Evolutionary conservation across 208 protist species (phyloP).

Genomic region (Leishmania tarentolae): DNA sequence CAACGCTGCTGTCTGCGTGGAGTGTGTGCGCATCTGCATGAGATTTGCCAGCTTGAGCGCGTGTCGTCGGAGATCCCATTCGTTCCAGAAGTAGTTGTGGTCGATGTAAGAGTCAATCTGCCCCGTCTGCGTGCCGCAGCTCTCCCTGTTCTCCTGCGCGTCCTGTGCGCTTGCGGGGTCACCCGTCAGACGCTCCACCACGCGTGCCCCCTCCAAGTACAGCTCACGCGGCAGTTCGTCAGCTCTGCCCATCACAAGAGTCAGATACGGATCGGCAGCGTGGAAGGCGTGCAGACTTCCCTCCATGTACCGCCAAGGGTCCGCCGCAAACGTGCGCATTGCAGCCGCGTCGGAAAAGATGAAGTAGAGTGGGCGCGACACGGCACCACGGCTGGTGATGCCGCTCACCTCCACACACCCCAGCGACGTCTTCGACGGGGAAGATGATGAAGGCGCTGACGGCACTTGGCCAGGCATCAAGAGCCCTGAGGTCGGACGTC

Average conservation of each 20-base stretch:
- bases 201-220: constrained; percentile 78
- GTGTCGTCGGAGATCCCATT: constrained; percentile 92
- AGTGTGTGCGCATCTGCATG: constrained; percentile 87
- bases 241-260: constrained; percentile 60
- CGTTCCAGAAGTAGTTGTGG: constrained; percentile 92
- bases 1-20: constrained; percentile 77
- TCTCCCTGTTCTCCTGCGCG: constrained; percentile 3
- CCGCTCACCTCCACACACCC: constrained; percentile 64
- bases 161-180: neutral
- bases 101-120: constrained; percentile 89
- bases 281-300: constrained; percentile 41
- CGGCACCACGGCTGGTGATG: constrained; percentile 19
- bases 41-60: constrained; percentile 92
- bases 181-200: constrained; percentile 18
- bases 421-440: constrained; percentile 14
- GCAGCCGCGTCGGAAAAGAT: constrained; percentile 45
- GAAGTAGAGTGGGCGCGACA: constrained; percentile 44
- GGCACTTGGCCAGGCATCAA: constrained; percentile 45
- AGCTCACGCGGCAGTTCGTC: constrained; percentile 73
- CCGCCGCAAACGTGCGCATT: constrained; percentile 48
- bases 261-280: constrained; percentile 37
- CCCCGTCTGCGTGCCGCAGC: constrained; percentile 83
- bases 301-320: constrained; percentile 57
- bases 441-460: neutral
- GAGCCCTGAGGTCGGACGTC: constrained; percentile 22